Conservation (phyloP, 768 basidiomycete species). For the Ramaria sp. region DNA sequence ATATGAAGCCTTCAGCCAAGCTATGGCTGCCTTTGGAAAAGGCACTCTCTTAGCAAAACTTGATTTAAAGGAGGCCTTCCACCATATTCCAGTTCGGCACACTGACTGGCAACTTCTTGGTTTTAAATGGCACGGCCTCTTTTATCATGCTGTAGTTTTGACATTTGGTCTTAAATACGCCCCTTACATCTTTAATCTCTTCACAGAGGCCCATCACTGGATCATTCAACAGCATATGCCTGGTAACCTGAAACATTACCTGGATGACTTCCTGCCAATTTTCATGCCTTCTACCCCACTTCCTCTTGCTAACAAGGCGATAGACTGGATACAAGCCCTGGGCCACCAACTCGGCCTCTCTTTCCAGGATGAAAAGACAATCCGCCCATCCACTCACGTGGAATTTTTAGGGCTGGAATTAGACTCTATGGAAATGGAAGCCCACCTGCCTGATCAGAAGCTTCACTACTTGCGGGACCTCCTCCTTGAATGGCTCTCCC, state of each 20-base stretch:
- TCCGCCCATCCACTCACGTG: no score
- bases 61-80: no score
- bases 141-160: slow-evolving; percentile 23
- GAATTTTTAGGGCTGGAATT: slow-evolving; percentile 15
- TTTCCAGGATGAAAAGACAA: slow-evolving; percentile 23
- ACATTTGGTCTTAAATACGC: slow-evolving; percentile 24
- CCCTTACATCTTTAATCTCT: no score
- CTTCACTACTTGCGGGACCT: no score
- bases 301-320: no score
- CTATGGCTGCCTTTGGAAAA: slow-evolving; percentile 15
- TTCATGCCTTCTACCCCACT: no score
- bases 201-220: slow-evolving; percentile 32
- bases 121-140: slow-evolving; percentile 19
- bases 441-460: no score
- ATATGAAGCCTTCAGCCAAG: no score
- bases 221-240: slow-evolving; percentile 27
- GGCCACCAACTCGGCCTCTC: slow-evolving; percentile 20
- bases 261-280: no score
- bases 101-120: slow-evolving; percentile 25
- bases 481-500: no score
- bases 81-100: slow-evolving; percentile 23
- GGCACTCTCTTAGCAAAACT: slow-evolving; percentile 24
- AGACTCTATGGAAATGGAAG: slow-evolving; percentile 21
- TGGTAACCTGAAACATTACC: no score
- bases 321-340: slow-evolving; percentile 22